Evolutionary conservation across 495 filamentous ascomycete genomes (phyloP), one percentile per base, ranked within the genome.

Genomic region (Amniculicola lignicola): DNA sequence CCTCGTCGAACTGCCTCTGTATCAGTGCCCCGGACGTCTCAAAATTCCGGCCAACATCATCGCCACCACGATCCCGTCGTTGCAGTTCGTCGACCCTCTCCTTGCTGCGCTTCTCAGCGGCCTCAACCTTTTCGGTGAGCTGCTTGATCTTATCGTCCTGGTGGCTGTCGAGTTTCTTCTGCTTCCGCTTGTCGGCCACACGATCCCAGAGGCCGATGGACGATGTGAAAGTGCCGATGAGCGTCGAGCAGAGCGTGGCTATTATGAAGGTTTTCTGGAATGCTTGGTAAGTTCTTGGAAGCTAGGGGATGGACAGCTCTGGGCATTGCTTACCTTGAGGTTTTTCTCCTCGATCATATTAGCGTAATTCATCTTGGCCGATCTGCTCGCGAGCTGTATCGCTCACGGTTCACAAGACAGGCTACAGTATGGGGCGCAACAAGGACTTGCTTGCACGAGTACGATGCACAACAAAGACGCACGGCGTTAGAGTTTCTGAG

Each of bases 51-150:
- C 43, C 39, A 10, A 66, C 25, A 12, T 63, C 54, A 24, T 63
- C 54, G 4, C 54, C 18, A 6, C 24, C 16, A 31, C 19, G 21
- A 7, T 48, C 33, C 11, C 31, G 18, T 40, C 28, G 58, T 18
- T 42, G 1, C 10, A 22, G 45, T 18, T 11, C 22, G 11, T 42
- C 42, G 21, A 43, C 42, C 29, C 44, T 22, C 19, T 63, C 44
- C 4, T 58, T 29, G 35, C 27, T n/a, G 7, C 49, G 22, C 41
- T 54, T 57, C 11, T 52, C 43, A 1, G 42, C 35, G 38, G 61
- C 61, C 46, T 65, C 54, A 33, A 70, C 47, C 39, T 63, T 19
- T 23, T 64, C 65, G 44, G 82, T 77, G n/a, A 87, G 74, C 61
- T 81, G 22, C 55, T 67, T 64, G 54, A 70, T 65, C 55, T 66